phyloP scores from a whole-genome alignment of 1,139 yeast species.

The Nadsonia starkeyi-henricii region DNA sequence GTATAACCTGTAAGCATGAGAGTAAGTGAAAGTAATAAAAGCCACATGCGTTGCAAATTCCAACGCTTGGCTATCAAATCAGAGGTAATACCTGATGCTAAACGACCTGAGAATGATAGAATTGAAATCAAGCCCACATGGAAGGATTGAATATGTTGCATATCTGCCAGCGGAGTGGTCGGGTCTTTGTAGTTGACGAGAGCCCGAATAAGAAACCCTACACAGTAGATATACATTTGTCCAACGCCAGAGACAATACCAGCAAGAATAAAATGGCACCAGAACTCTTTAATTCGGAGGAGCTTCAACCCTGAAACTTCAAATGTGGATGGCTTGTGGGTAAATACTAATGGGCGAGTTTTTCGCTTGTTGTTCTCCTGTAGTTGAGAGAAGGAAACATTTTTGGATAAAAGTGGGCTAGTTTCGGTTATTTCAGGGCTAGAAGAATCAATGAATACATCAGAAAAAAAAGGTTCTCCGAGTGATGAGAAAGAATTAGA shows the following conservation, averaged over 20 bases:
- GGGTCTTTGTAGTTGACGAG: conserved; percentile 16
- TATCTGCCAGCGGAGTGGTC: conserved; percentile 16
- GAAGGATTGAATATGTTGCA: conserved; percentile 36
- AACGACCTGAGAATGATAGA: conserved; percentile 52
- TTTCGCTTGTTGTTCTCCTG: too few species aligned
- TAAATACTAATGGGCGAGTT: too few species aligned
- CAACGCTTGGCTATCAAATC: conserved; percentile 33
- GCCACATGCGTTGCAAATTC: conserved; percentile 29
- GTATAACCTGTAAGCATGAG: conserved; percentile 1
- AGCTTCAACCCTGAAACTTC: conserved; percentile 14
- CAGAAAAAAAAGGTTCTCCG: not conserved
- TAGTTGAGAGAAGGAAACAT: not conserved
- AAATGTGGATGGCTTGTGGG: too few species aligned
- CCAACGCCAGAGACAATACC: conserved; percentile 61
- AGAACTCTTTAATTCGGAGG: conserved; percentile 18
- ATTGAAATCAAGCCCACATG: conserved; percentile 64
- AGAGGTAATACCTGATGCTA: conserved; percentile 54
- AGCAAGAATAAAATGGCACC: conserved; percentile 20
- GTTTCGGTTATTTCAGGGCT: not conserved
- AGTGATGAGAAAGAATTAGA: not conserved
- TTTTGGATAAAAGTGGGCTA: not conserved
- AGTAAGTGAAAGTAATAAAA: conserved; percentile 29
- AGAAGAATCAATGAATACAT: not conserved
- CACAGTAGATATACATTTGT: conserved; percentile 62
- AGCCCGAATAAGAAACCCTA: conserved; percentile 59